These are phyloP conservation scores for Elongisporangium undulatum DNA, from an alignment of 352 stramenopile species.

Conservation along the genomic window DNA sequence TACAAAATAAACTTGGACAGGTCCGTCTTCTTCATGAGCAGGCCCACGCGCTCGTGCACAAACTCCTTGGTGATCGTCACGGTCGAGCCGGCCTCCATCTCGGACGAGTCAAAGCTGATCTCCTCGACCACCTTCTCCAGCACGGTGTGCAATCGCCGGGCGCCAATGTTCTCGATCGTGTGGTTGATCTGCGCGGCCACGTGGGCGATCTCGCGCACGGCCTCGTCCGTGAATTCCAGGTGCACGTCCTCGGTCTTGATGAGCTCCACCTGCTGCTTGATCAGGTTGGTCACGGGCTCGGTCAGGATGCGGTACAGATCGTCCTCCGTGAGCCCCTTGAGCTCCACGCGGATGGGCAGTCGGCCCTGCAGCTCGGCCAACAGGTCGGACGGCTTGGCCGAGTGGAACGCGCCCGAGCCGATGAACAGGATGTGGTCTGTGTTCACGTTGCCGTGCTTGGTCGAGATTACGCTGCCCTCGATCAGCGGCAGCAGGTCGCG, in stretches of 20 bases:
- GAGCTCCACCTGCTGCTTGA: slow-evolving; percentile 97
- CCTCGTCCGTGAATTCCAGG: slow-evolving; percentile 96
- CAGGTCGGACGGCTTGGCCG: slow-evolving; percentile 97
- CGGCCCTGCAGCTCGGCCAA: slow-evolving; percentile 97
- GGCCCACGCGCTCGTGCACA: slow-evolving; percentile 91
- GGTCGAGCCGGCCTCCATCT: slow-evolving; percentile 75
- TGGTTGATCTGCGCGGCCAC: slow-evolving; percentile 95
- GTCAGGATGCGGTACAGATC: slow-evolving; percentile 99
- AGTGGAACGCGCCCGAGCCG: slow-evolving; percentile 96
- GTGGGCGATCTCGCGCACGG: slow-evolving; percentile 96
- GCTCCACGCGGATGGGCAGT: slow-evolving; percentile 98
- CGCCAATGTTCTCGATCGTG: slow-evolving; percentile 99
- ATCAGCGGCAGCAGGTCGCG: slow-evolving; percentile 98
- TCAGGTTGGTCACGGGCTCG: slow-evolving; percentile 98
- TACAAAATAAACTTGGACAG: slow-evolving; percentile 99
- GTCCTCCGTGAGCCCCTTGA: slow-evolving; percentile 98
- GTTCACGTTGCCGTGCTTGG: slow-evolving; percentile 99
- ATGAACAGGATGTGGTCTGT: slow-evolving; percentile 99
- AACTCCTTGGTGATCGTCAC: slow-evolving; percentile 94
- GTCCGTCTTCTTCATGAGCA: slow-evolving; percentile 94
- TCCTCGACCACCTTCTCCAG: slow-evolving; percentile 99
- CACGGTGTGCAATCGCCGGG: slow-evolving; percentile 95
- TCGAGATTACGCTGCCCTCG: slow-evolving; percentile 96
- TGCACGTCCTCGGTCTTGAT: slow-evolving; percentile 96
- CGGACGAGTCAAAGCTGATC: slow-evolving; percentile 97